A percentile compares a stretch with the other conserved stretches of the same genome.
Evolutionary conservation across 208 protist genomes (phyloP).

Genomic region (Plasmodiophora brassicae): DNA sequence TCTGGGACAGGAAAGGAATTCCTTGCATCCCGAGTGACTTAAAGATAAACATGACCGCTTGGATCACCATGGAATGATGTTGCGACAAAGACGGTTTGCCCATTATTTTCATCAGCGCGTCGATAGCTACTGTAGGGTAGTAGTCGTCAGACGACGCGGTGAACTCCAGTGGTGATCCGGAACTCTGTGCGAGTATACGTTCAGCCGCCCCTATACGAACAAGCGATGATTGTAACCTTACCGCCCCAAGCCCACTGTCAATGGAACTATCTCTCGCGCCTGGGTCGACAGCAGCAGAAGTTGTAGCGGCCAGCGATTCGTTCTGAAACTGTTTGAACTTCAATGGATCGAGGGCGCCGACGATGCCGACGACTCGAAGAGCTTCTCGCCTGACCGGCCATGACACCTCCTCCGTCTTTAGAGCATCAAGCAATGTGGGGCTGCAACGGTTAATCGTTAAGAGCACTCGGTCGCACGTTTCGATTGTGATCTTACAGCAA

Average conservation of each 20-base stretch:
- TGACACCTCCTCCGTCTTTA: conserved; percentile 65
- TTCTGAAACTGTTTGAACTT: neutral
- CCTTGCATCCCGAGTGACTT: conserved; percentile 68
- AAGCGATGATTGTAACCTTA: too few relatives aligned
- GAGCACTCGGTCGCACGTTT: too few relatives aligned
- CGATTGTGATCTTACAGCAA: conserved; percentile 68
- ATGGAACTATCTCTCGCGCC: too few relatives aligned
- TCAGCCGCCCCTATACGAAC: too few relatives aligned
- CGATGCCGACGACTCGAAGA: conserved; percentile 75
- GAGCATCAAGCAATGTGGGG: conserved; percentile 58
- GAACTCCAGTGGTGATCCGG: neutral
- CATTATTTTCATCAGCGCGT: conserved; percentile 73
- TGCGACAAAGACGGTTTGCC: conserved; percentile 62
- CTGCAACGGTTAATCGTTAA: neutral
- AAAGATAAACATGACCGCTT: conserved; percentile 74
- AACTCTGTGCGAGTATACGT: too few relatives aligned
- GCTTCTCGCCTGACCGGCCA: conserved; percentile 65
- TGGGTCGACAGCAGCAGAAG: too few relatives aligned
- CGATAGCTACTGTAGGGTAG: conserved; percentile 71
- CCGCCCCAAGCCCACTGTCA: too few relatives aligned
- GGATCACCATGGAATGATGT: conserved; percentile 68
- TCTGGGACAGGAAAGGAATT: conserved; percentile 70
- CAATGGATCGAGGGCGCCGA: conserved; percentile 80
- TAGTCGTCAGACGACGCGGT: conserved; percentile 64
- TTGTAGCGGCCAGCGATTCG: too few relatives aligned